Evolutionary conservation across 805 yeast genomes (phyloP).

Genomic region (Spathaspora passalidarum): DNA sequence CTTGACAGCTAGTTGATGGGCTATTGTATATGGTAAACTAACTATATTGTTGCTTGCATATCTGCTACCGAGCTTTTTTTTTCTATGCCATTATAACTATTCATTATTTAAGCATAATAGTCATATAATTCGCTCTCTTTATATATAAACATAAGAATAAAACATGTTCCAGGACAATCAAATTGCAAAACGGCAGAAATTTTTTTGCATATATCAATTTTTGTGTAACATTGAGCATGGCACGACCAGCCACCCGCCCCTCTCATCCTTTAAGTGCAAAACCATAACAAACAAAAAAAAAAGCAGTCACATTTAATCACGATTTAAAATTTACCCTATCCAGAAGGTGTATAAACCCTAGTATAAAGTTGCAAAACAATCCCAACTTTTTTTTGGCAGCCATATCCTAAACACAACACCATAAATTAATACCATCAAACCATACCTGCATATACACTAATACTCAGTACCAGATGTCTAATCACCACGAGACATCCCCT

Average conservation of each 20-base stretch:
- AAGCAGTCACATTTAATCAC: conserved; percentile 14
- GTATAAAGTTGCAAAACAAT: not conserved
- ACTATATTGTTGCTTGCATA: no score
- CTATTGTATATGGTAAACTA: no score
- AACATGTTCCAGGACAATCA: no score
- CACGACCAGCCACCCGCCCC: not conserved
- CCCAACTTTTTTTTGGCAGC: conserved; percentile 1
- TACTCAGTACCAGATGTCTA: not conserved
- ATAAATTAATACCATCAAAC: not conserved
- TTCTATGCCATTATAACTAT: no score
- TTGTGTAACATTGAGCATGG: not conserved
- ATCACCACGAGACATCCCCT: not conserved
- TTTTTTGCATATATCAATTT: not conserved
- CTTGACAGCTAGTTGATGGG: not conserved
- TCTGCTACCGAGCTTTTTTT: no score
- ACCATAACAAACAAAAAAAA: conserved; percentile 6
- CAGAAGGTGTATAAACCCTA: conserved; percentile 1
- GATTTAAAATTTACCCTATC: not conserved
- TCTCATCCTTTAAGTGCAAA: conserved; percentile 1
- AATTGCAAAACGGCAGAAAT: no score
- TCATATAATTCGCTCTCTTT: no score
- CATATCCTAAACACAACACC: not conserved
- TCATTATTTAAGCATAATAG: no score
- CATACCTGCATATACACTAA: not conserved
- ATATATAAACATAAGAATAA: no score